These are phyloP conservation scores for Clavispora vitiphila DNA, from an alignment of 805 yeast genomes.

Conservation along the genomic window DNA sequence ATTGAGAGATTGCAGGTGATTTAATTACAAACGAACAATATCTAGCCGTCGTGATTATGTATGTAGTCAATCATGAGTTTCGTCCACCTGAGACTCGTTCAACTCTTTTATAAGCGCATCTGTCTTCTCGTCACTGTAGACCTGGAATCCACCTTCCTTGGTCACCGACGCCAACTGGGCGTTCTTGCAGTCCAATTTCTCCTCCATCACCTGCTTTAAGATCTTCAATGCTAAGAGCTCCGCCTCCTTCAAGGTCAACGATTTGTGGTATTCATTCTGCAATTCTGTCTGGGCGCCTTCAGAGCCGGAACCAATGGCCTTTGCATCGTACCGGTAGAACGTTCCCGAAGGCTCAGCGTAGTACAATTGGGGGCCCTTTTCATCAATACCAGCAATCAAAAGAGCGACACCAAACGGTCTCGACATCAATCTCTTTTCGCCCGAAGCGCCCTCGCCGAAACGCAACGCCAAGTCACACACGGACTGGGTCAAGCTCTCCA, in stretches of 20 bases:
- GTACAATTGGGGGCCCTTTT: constrained; percentile 91
- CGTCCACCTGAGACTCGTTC: constrained; percentile 45
- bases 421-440: constrained; percentile 92
- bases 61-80: constrained; percentile 4
- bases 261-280: constrained; percentile 92
- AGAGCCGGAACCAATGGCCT: constrained; percentile 97
- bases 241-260: constrained; percentile 87
- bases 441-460: constrained; percentile 96
- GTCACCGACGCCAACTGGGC: constrained; percentile 96
- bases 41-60: neutral
- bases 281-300: constrained; percentile 99
- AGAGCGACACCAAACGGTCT: constrained; percentile 99
- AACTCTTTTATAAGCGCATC: constrained; percentile 73
- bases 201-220: constrained; percentile 98
- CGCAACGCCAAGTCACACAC: constrained; percentile 95
- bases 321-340: constrained; percentile 94
- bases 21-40: neutral
- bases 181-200: constrained; percentile 88
- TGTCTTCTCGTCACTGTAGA: constrained; percentile 79
- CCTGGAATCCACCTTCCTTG: constrained; percentile 74
- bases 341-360: constrained; percentile 99
- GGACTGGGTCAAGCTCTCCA: constrained; percentile 90
- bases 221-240: constrained; percentile 84
- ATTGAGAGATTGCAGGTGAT: constrained; percentile 6
- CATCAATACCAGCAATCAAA: constrained; percentile 92